Percentiles rank a stretch among this genome's conserved stretches.
Evolutionary conservation across 164 flowering plant genomes (phyloP).

Genomic region (Aristolochia fimbriata): DNA sequence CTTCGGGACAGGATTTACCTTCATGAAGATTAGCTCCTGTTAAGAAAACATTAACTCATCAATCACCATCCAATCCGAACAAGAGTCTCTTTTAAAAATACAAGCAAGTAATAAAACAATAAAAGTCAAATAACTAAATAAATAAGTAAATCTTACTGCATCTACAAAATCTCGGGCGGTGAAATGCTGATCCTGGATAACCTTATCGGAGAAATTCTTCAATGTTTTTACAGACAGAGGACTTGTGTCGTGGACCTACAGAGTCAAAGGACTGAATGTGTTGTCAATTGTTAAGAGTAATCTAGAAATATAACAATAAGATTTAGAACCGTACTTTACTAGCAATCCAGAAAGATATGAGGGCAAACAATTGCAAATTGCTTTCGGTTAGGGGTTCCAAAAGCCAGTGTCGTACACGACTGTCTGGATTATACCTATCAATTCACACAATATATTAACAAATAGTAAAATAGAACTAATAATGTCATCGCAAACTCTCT

Average conservation of each 20-base stretch:
- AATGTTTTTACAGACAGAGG: conserved; percentile 40
- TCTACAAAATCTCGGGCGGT: conserved; percentile 54
- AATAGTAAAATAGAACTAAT: no score
- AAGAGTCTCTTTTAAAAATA: no score
- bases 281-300: background rate
- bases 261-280: background rate
- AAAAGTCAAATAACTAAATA: background rate
- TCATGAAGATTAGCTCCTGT: conserved; percentile 68
- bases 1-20: conserved; percentile 29
- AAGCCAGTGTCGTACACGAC: conserved; percentile 34
- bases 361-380: conserved; percentile 69
- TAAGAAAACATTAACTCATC: conserved; percentile 1
- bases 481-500: no score
- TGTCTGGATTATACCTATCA: conserved; percentile 3
- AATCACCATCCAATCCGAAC: no score
- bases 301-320: background rate
- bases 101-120: no score
- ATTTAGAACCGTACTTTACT: conserved; percentile 8
- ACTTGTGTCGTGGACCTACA: conserved; percentile 50
- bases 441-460: no score
- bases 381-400: conserved; percentile 50
- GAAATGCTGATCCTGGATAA: conserved; percentile 63
- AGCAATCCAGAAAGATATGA: conserved; percentile 21
- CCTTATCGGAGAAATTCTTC: conserved; percentile 46
- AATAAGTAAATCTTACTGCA: conserved; percentile 41